Percentiles rank a stretch among this genome's conserved stretches.
Conservation (phyloP, 1,139 yeast species). For the Yamadazyma aaseri region DNA sequence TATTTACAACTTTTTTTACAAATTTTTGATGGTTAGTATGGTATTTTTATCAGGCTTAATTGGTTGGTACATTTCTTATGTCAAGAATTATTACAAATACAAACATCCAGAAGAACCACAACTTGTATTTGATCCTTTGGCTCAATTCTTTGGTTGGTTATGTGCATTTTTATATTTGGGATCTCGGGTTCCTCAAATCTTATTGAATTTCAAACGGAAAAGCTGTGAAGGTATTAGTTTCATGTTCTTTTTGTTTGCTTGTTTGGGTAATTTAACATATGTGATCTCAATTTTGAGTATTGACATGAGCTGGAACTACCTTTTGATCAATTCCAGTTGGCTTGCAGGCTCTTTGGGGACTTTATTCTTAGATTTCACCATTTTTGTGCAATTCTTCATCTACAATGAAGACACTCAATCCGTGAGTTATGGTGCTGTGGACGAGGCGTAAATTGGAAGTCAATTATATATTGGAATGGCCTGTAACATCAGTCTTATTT, state of each 20-base stretch:
- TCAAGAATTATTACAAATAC: constrained; percentile 29
- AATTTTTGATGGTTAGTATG: constrained; percentile 61
- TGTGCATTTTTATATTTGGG: constrained; percentile 86
- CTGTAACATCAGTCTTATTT: too few relatives aligned
- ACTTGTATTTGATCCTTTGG: constrained; percentile 66
- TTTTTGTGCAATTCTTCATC: constrained; percentile 82
- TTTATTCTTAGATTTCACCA: constrained; percentile 74
- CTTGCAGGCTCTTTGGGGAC: constrained; percentile 91
- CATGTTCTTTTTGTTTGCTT: constrained; percentile 88
- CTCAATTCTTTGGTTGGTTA: constrained; percentile 89
- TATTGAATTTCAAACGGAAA: constrained; percentile 77
- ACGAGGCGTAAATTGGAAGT: neutral
- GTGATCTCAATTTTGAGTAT: constrained; percentile 81
- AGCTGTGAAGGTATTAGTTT: constrained; percentile 93
- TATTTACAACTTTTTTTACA: constrained; percentile 27
- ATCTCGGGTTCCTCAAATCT: constrained; percentile 85
- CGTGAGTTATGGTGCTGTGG: constrained; percentile 7
- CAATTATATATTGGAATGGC: neutral
- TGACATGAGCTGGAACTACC: constrained; percentile 65
- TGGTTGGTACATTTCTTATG: constrained; percentile 80
- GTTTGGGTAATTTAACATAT: constrained; percentile 87
- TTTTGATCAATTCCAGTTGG: constrained; percentile 88
- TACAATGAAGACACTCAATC: constrained; percentile 47
- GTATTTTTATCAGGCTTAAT: constrained; percentile 76
- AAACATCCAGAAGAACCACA: constrained; percentile 31